Evolutionary conservation across 176 grass and related monocot genomes (phyloP).

Genomic region (Carex scoparia): DNA sequence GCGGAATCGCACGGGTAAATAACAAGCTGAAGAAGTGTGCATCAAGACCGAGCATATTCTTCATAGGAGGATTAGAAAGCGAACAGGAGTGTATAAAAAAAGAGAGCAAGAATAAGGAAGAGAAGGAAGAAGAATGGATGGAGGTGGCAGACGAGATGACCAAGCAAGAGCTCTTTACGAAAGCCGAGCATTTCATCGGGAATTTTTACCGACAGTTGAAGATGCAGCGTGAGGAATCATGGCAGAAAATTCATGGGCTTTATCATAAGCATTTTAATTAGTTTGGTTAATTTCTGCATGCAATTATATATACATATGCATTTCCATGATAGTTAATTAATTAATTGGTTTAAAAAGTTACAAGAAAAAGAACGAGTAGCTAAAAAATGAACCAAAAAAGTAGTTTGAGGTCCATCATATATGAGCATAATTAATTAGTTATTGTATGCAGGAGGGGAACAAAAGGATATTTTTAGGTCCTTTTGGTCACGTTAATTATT

Average conservation of each 20-base stretch:
- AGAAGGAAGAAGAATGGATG: neutral
- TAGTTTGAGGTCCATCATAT: neutral
- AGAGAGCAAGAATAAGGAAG: neutral
- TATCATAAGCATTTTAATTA: conserved; percentile 22
- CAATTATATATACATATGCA: neutral
- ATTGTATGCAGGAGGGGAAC: neutral
- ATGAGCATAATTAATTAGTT: neutral
- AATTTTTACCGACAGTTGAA: conserved; percentile 71
- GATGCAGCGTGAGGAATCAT: conserved; percentile 75
- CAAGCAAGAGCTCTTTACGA: conserved; percentile 61
- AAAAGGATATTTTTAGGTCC: neutral
- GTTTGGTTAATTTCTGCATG: neutral
- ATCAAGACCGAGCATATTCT: conserved; percentile 66
- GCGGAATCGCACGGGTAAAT: neutral
- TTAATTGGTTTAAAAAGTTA: neutral
- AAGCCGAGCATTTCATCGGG: conserved; percentile 63
- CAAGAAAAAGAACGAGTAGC: neutral
- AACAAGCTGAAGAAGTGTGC: conserved; percentile 41
- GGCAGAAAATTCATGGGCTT: conserved; percentile 65
- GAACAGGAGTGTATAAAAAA: neutral
- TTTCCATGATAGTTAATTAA: neutral
- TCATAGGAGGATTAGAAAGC: conserved; percentile 34
- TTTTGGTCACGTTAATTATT: neutral
- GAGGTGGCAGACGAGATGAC: conserved; percentile 30
- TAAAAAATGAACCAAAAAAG: neutral